phyloP scores from a whole-genome alignment of 73 alveolate genomes.

The Tetrahymena malaccensis region DNA sequence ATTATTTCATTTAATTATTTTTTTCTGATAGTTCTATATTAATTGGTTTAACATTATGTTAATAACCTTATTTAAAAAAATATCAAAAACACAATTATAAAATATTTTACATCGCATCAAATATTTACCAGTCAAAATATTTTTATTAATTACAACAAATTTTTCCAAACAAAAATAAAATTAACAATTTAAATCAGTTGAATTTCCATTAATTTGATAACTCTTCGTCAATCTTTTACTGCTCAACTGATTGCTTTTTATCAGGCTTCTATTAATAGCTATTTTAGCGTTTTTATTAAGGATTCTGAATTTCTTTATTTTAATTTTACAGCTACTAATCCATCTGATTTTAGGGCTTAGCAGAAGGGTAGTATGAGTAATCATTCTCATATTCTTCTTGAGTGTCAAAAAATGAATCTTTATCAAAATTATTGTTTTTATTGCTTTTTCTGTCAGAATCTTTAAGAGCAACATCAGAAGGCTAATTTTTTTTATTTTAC shows the following conservation, averaged over 20 bases:
- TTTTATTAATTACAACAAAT: too few relatives aligned
- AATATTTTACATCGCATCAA: too few relatives aligned
- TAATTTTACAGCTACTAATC: not conserved
- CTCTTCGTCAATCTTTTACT: not conserved
- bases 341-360: not conserved
- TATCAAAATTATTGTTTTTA: not conserved
- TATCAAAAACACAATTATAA: too few relatives aligned
- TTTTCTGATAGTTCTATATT: not conserved
- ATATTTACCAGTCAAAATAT: too few relatives aligned
- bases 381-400: not conserved
- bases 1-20: too few relatives aligned
- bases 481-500: too few relatives aligned
- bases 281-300: not conserved
- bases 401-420: not conserved
- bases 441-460: not conserved
- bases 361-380: not conserved
- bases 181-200: not conserved
- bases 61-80: too few relatives aligned
- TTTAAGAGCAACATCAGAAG: not conserved
- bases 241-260: too few relatives aligned
- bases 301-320: not conserved
- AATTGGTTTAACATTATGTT: not conserved
- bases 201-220: not conserved
- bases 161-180: not conserved
- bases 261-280: not conserved